Base-by-base conservation (phyloP, 345 rosid species). In the Trapa bicornis region DNA sequence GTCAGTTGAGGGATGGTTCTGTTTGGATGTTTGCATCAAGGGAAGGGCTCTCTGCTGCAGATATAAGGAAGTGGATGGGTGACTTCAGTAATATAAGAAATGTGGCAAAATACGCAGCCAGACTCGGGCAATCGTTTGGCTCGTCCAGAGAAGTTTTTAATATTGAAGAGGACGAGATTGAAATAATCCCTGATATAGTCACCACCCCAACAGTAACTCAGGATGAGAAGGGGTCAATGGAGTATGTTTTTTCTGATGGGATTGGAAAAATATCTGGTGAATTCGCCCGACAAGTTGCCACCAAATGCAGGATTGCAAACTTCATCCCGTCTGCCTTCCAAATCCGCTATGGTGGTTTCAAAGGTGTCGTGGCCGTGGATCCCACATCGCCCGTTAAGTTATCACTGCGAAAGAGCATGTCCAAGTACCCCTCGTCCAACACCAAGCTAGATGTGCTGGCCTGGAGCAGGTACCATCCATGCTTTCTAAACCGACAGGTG, bases 11-110 rank as follows among this genome's bases (percentile, higher is more conserved):
- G n/a, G 89, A 87, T 67, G 81, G 77, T 72, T 87, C 92, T 69
- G 83, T 84, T 64, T 87, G 92, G 92, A 83, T 87, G 92, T 84
- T 87, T 76, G 87, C 89, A 45, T 68, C 89, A 2, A 77, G 57
- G 13, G 6, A 57, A 61, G 87, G 89, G 67, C 74, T 56, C 33
- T 80, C 83, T 65, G 85, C 89, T 64, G 78, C 75, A 52, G 68
- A 72, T 60, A 82, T 81, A 58, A 83, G 92, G 72, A 54, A 47
- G 50, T 68, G 76, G 80, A 81, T 83, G 87, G 92, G 92, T 0
- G 38, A 78, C 67, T 84, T 87, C 72, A 56, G 57, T 11, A 1
- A 77, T 10, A 84, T 87, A 70, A 77, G 78, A 65, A 86, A 86
- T 70, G 88, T 86, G 70, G 91, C 91, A 11, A 86, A 80, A 70